A percentile compares a stretch with the other conserved stretches of the same genome.
These are phyloP conservation scores for Tagetes patula DNA, from an alignment of 129 eudicot genomes.

Conservation along the genomic window DNA sequence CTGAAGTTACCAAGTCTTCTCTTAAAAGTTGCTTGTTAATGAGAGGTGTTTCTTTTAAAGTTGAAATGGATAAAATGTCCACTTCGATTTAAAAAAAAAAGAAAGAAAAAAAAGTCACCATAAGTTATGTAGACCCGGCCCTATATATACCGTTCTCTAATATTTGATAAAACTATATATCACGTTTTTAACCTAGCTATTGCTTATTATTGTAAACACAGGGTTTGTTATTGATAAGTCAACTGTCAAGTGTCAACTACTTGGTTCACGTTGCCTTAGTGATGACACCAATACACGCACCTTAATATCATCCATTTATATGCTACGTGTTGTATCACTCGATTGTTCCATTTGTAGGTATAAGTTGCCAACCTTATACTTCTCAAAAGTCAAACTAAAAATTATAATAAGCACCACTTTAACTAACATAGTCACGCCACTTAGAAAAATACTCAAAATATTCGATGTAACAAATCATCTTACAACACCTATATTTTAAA, in stretches of 20 bases:
- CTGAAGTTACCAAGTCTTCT: neutral
- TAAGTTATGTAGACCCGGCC: too few relatives aligned
- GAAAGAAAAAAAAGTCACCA: too few relatives aligned
- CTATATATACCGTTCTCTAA: neutral
- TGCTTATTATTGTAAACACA: neutral
- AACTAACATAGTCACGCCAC: neutral
- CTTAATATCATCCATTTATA: neutral
- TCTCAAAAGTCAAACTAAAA: neutral
- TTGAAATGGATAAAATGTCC: too few relatives aligned
- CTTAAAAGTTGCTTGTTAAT: too few relatives aligned
- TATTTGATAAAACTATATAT: neutral
- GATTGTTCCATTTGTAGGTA: constrained; percentile 10
- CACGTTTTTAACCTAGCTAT: neutral
- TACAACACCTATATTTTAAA: too few relatives aligned
- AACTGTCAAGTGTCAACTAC: neutral
- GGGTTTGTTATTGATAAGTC: constrained; percentile 7
- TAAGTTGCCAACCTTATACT: neutral
- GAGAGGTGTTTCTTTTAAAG: too few relatives aligned
- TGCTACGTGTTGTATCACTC: constrained; percentile 7
- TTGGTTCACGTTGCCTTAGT: constrained; percentile 9
- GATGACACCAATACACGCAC: constrained; percentile 11
- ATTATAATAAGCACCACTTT: neutral
- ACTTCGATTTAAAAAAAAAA: too few relatives aligned
- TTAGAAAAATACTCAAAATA: too few relatives aligned
- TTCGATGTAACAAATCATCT: too few relatives aligned